These are phyloP conservation scores for Yamadazyma buinensis DNA, from an alignment of 1,139 yeast species.

Conservation along the genomic window DNA sequence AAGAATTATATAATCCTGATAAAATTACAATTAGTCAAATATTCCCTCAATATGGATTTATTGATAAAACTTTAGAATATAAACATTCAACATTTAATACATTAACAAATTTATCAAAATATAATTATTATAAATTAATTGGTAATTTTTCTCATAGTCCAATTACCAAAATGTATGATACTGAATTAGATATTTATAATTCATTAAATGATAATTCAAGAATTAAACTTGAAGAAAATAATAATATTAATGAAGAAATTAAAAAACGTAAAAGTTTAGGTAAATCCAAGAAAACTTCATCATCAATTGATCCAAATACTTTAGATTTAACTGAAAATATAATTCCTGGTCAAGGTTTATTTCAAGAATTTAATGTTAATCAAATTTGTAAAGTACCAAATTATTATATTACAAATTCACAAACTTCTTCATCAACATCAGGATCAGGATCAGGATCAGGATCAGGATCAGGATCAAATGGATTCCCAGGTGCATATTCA, in stretches of 20 bases:
- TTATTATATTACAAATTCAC: slow-evolving; percentile 35
- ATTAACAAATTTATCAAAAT: slow-evolving; percentile 31
- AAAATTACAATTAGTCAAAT: slow-evolving; percentile 36
- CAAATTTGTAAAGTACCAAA: slow-evolving; percentile 44
- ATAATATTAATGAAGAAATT: slow-evolving; percentile 2
- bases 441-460: slow-evolving; percentile 13
- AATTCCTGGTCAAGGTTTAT: slow-evolving; percentile 45
- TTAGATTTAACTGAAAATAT: slow-evolving; percentile 39
- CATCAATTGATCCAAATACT: slow-evolving; percentile 34
- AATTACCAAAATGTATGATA: slow-evolving; percentile 25
- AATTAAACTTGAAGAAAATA: slow-evolving; percentile 14
- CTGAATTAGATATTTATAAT: slow-evolving; percentile 30
- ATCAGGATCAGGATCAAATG: not conserved
- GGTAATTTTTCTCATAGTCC: slow-evolving; percentile 17
- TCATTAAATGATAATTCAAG: slow-evolving; percentile 28
- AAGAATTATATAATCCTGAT: slow-evolving; percentile 11
- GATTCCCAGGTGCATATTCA: not conserved
- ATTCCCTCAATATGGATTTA: slow-evolving; percentile 40
- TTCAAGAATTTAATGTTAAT: slow-evolving; percentile 41
- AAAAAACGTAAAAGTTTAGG: slow-evolving; percentile 22
- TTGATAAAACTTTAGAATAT: slow-evolving; percentile 25
- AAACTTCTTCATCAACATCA: slow-evolving; percentile 11
- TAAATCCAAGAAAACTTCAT: slow-evolving; percentile 29
- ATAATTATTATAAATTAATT: slow-evolving; percentile 32
- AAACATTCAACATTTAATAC: slow-evolving; percentile 36